Percentiles rank a stretch among this genome's conserved stretches.
Evolutionary conservation across 129 eudicot species (phyloP).

Genomic region (Tagetes patula): DNA sequence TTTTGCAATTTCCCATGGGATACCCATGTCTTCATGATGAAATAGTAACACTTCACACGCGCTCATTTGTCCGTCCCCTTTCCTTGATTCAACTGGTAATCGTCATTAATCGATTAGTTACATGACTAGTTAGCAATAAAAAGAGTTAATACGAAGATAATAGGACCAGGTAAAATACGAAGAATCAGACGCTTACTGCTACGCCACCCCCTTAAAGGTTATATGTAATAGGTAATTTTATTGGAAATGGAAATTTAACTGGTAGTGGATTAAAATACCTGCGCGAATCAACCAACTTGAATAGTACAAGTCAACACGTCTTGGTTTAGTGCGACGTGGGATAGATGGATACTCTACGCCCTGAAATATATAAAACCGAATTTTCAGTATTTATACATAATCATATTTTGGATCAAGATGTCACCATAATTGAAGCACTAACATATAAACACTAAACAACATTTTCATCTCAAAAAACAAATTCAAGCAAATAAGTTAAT

Average conservation of each 20-base stretch:
- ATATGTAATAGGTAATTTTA: not conserved
- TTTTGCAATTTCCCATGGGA: constrained; percentile 90
- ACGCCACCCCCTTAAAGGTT: not conserved
- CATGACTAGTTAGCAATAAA: not conserved
- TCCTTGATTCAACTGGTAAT: constrained; percentile 69
- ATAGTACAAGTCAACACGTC: constrained; percentile 78
- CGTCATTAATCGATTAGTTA: not conserved
- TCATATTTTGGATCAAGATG: not conserved
- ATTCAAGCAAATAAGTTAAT: not conserved
- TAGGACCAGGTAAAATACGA: too few species aligned
- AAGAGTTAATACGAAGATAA: not conserved
- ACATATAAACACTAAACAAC: not conserved
- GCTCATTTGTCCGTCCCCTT: constrained; percentile 56
- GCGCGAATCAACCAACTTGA: constrained; percentile 89
- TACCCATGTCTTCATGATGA: constrained; percentile 94
- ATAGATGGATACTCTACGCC: constrained; percentile 69
- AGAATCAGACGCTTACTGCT: not conserved
- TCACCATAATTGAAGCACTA: not conserved
- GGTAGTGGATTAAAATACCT: constrained; percentile 45
- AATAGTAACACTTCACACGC: constrained; percentile 75
- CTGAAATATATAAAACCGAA: constrained; percentile 35
- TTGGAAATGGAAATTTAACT: not conserved
- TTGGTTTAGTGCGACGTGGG: constrained; percentile 73
- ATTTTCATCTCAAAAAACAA: not conserved
- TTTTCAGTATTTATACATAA: not conserved